Percentiles rank a stretch among this genome's conserved stretches.
phyloP scores from a whole-genome alignment of 1,284 basidiomycete species.

The Pseudozyma pruni region DNA sequence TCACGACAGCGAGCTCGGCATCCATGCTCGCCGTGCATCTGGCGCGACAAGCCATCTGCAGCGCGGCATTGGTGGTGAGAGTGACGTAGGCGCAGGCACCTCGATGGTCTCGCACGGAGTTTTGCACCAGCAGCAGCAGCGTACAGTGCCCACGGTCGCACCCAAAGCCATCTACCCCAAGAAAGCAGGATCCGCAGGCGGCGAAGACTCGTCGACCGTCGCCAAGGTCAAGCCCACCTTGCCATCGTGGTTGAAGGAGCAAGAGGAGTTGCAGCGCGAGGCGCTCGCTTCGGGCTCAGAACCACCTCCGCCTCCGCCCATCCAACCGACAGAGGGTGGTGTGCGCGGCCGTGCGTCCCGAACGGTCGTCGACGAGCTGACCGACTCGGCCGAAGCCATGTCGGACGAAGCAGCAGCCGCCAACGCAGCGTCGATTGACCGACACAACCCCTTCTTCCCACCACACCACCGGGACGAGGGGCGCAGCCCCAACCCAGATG shows the following conservation, averaged over 20 bases:
- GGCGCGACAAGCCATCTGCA: conserved; percentile 28
- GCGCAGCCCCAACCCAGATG: conserved; percentile 15
- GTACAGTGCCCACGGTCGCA: conserved; percentile 47
- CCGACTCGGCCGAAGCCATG: conserved; percentile 55
- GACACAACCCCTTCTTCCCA: conserved; percentile 62
- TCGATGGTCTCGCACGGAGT: conserved; percentile 24
- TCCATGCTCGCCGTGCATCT: conserved; percentile 17
- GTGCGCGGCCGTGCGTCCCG: conserved; percentile 33
- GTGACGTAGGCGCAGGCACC: conserved; percentile 30
- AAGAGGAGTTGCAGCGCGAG: conserved; percentile 61
- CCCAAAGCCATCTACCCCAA: conserved; percentile 59
- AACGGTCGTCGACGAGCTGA: conserved; percentile 57
- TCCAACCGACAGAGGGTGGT: conserved; percentile 44
- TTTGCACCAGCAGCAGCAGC: conserved; percentile 19
- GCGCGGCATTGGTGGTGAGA: conserved; percentile 25
- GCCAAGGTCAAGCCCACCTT: conserved; percentile 50
- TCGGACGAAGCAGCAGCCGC: conserved; percentile 54
- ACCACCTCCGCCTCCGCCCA: conserved; percentile 50
- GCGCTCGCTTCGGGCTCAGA: conserved; percentile 52
- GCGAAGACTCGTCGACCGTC: conserved; percentile 18
- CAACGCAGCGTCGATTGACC: conserved; percentile 60
- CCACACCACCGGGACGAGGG: conserved; percentile 51
- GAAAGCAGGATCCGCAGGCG: conserved; percentile 22
- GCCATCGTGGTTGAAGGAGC: conserved; percentile 65
- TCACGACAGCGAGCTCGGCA: conserved; percentile 28